Percentiles rank a stretch among this genome's conserved stretches.
Evolutionary conservation across 495 filamentous ascomycete genomes (phyloP).

Genomic region (Penicillium riverlandense): DNA sequence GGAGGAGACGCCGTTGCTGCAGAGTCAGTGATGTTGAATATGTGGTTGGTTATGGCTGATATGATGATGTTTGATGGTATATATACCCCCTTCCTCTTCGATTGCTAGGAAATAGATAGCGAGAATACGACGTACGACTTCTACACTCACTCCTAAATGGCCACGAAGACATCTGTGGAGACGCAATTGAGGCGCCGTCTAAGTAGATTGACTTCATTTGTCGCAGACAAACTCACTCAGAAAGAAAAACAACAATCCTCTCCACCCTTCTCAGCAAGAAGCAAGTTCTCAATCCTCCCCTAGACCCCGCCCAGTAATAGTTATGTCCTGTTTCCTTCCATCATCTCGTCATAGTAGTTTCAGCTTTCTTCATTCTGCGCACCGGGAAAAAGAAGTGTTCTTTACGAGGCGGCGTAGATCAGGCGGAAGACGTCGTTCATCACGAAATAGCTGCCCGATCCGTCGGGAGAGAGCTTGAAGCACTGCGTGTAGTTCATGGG

Average conservation of each 20-base stretch:
- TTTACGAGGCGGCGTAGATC: constrained; percentile 45
- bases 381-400: background rate
- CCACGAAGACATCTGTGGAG: no score
- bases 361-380: background rate
- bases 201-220: no score
- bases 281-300: background rate
- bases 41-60: no score
- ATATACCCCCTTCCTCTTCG: no score
- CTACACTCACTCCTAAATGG: no score
- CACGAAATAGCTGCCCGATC: constrained; percentile 67
- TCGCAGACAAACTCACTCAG: no score
- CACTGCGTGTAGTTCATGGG: constrained; percentile 81
- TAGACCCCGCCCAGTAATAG: background rate
- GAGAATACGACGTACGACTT: no score
- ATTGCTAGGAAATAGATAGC: no score
- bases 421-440: constrained; percentile 91
- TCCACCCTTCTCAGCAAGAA: background rate
- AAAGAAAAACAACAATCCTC: no score
- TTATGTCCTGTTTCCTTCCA: background rate
- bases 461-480: constrained; percentile 73
- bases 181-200: no score
- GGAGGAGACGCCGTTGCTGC: constrained; percentile 41
- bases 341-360: constrained; percentile 16
- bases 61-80: no score
- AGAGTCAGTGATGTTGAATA: constrained; percentile 14